Percentiles rank a stretch among this genome's conserved stretches.
Evolutionary conservation across 306 rosid genomes (phyloP).

Genomic region (Trifolium pratense): DNA sequence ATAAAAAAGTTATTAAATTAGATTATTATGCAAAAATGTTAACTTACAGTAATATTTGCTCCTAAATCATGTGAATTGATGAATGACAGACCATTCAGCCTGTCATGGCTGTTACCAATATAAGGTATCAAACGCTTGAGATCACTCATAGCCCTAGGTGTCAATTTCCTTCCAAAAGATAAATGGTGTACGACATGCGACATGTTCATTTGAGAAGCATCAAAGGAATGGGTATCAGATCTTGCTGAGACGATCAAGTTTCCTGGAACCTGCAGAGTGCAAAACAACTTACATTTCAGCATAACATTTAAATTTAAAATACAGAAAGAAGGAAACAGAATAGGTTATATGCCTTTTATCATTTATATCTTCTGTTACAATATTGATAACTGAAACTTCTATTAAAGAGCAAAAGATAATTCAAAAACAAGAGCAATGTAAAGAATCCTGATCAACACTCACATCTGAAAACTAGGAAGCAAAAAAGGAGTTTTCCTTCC

Average conservation of each 20-base stretch:
- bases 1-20: constrained; percentile 25
- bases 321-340: background rate
- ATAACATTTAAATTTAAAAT: constrained; percentile 27
- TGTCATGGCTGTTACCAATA: constrained; percentile 83
- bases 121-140: constrained; percentile 82
- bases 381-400: constrained; percentile 12
- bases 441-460: constrained; percentile 29
- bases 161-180: constrained; percentile 78
- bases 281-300: constrained; percentile 38
- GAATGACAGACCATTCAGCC: constrained; percentile 84
- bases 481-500: constrained; percentile 7
- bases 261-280: constrained; percentile 86
- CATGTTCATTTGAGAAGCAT: constrained; percentile 94
- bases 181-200: constrained; percentile 84
- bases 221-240: constrained; percentile 91
- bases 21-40: constrained; percentile 8
- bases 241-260: constrained; percentile 79
- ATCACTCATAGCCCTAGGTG: constrained; percentile 73
- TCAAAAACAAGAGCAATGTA: constrained; percentile 10
- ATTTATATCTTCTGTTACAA: constrained; percentile 12
- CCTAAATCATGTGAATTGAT: constrained; percentile 76
- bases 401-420: constrained; percentile 22
- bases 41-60: constrained; percentile 92
- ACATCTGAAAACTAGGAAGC: constrained; percentile 40
- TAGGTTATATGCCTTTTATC: constrained; percentile 9